phyloP scores from a whole-genome alignment of 2,329 filamentous ascomycete genomes.

The Xylaria sp. region DNA sequence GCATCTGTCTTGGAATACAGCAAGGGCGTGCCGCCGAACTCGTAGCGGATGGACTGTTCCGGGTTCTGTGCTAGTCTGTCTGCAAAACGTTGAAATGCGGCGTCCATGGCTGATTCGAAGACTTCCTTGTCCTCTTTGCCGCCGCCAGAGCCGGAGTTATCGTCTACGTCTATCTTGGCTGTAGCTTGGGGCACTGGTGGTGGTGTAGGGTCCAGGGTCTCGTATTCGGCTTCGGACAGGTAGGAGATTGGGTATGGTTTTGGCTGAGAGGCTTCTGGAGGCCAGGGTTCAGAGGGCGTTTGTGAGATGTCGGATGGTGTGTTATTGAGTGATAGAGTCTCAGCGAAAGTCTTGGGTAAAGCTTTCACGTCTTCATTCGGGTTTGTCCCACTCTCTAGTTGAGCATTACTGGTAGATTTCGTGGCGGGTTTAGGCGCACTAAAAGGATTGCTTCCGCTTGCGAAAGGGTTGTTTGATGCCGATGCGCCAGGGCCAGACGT shows the following conservation, averaged over 20 bases:
- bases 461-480: conserved; percentile 67
- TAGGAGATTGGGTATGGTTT: conserved; percentile 79
- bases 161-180: conserved; percentile 60
- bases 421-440: conserved; percentile 40
- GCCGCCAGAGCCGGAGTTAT: conserved; percentile 48
- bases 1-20: conserved; percentile 83
- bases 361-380: conserved; percentile 41
- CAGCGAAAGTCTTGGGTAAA: conserved; percentile 73
- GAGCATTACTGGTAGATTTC: conserved; percentile 18
- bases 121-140: conserved; percentile 73
- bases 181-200: conserved; percentile 61
- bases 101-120: conserved; percentile 80
- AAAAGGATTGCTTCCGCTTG: conserved; percentile 62
- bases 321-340: conserved; percentile 79
- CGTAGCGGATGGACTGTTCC: conserved; percentile 83
- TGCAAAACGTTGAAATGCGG: conserved; percentile 78
- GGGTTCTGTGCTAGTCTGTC: conserved; percentile 82
- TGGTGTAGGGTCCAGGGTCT: conserved; percentile 76
- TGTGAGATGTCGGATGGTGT: conserved; percentile 51
- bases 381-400: conserved; percentile 49
- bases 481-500: conserved; percentile 49
- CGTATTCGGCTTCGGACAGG: conserved; percentile 89
- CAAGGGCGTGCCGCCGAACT: conserved; percentile 76
- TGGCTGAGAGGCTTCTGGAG: conserved; percentile 70
- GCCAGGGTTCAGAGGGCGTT: conserved; percentile 77